Conservation (phyloP, 768 basidiomycete genomes). For the Tulasnella sp. region DNA sequence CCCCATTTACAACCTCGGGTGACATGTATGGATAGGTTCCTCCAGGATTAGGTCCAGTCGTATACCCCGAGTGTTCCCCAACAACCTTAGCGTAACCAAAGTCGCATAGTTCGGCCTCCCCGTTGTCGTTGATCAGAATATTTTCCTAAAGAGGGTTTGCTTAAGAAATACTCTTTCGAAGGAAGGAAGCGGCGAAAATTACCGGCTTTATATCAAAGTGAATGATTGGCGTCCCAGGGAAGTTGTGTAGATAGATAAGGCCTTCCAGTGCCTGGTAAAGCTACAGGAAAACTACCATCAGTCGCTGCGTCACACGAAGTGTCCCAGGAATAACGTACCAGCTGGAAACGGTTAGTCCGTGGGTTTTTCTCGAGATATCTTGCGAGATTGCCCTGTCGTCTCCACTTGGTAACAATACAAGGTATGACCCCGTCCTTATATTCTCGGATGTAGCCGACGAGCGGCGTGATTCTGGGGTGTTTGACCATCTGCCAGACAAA, state of each 20-base stretch:
- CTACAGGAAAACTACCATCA: neutral
- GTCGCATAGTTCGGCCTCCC: slow-evolving; percentile 17
- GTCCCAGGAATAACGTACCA: neutral
- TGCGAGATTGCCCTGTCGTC: neutral
- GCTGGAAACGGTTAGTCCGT: neutral
- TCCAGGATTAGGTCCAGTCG: neutral
- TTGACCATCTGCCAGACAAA: neutral
- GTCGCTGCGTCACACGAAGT: neutral
- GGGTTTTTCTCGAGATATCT: neutral
- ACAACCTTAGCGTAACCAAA: slow-evolving; percentile 7
- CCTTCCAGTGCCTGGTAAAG: slow-evolving; percentile 7
- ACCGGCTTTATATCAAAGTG: slow-evolving; percentile 15
- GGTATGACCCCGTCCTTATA: neutral
- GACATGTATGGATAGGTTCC: slow-evolving; percentile 12
- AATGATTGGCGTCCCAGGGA: neutral
- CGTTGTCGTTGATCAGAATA: slow-evolving; percentile 8
- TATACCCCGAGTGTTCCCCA: neutral
- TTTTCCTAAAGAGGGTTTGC: neutral
- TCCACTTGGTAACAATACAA: neutral
- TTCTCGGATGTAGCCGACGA: slow-evolving; percentile 1
- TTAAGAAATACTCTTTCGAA: neutral
- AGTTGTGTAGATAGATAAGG: neutral
- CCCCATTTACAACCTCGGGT: slow-evolving; percentile 5
- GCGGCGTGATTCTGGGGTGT: slow-evolving; percentile 1
- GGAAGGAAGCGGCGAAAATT: neutral